Conservation (phyloP, 2,329 filamentous ascomycete genomes). For the Chrysosporium keratinophilum region DNA sequence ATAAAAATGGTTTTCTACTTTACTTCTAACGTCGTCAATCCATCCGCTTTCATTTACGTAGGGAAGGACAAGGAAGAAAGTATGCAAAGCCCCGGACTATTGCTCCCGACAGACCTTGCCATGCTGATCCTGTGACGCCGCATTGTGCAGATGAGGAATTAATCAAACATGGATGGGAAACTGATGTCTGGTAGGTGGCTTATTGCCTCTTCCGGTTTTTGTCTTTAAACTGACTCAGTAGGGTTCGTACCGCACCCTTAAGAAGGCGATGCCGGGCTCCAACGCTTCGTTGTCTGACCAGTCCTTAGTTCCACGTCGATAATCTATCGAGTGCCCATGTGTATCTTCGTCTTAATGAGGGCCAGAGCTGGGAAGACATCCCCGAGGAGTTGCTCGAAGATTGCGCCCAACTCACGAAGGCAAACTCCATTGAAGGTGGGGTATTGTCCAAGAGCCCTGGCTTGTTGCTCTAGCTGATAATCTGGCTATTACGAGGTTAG, state of each 20-base stretch:
- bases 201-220: not conserved
- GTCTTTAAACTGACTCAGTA: constrained; percentile 13
- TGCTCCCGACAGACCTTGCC: constrained; percentile 10
- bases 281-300: not conserved
- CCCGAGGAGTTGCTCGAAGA: constrained; percentile 65
- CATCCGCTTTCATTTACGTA: constrained; percentile 81
- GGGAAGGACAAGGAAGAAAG: constrained; percentile 99
- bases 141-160: constrained; percentile 71
- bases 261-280: not conserved
- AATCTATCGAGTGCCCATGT: constrained; percentile 95
- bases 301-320: constrained; percentile 77
- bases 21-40: constrained; percentile 71
- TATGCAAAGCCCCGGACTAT: constrained; percentile 38
- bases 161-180: constrained; percentile 87
- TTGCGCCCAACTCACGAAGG: constrained; percentile 95
- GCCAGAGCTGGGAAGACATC: constrained; percentile 74
- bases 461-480: not conserved
- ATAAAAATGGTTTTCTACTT: constrained; percentile 85
- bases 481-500: constrained; percentile 33
- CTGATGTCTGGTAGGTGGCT: constrained; percentile 70
- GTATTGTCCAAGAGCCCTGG: not conserved
- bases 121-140: constrained; percentile 5
- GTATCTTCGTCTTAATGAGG: constrained; percentile 74
- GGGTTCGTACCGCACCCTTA: constrained; percentile 23
- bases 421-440: constrained; percentile 90